A percentile compares a stretch with the other conserved stretches of the same genome.
Conservation (phyloP, 495 filamentous ascomycete genomes). For the Trichoderma asperelloides region DNA sequence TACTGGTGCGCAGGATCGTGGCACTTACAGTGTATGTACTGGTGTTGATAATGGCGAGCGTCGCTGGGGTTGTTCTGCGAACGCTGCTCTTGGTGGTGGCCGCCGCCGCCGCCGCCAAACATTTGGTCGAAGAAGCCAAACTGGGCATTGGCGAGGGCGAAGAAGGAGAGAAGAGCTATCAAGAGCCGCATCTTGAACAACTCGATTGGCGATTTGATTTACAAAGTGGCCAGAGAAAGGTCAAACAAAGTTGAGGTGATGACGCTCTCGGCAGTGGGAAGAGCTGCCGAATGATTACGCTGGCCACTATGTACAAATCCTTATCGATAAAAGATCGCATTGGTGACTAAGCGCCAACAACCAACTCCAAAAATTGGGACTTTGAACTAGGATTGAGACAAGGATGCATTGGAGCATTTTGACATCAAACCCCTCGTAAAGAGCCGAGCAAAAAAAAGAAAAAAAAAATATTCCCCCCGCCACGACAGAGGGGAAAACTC, state of each 20-base stretch:
- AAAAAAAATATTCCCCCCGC: neutral
- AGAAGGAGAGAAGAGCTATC: constrained; percentile 24
- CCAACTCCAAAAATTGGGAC: constrained; percentile 14
- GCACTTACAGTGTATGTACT: constrained; percentile 42
- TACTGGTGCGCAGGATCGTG: too few relatives aligned
- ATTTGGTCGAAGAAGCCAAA: constrained; percentile 87
- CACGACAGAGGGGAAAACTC: neutral
- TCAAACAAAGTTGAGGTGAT: neutral
- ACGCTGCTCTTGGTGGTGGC: constrained; percentile 53
- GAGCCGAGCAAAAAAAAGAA: neutral
- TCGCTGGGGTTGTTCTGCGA: constrained; percentile 73
- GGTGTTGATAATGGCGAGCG: constrained; percentile 62
- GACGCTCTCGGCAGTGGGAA: neutral
- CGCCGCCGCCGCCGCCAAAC: constrained; percentile 48
- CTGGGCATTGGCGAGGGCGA: constrained; percentile 41
- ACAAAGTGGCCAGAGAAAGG: neutral
- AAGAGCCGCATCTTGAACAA: constrained; percentile 22
- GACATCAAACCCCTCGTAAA: neutral
- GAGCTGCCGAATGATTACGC: neutral
- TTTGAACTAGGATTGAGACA: neutral
- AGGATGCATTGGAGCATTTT: neutral
- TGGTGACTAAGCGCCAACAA: constrained; percentile 39
- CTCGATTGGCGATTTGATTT: neutral
- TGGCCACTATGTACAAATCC: constrained; percentile 1
- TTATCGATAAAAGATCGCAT: constrained; percentile 4